These are phyloP conservation scores for Paulownia fortunei DNA, from an alignment of 257 asterid genomes.

Conservation along the genomic window DNA sequence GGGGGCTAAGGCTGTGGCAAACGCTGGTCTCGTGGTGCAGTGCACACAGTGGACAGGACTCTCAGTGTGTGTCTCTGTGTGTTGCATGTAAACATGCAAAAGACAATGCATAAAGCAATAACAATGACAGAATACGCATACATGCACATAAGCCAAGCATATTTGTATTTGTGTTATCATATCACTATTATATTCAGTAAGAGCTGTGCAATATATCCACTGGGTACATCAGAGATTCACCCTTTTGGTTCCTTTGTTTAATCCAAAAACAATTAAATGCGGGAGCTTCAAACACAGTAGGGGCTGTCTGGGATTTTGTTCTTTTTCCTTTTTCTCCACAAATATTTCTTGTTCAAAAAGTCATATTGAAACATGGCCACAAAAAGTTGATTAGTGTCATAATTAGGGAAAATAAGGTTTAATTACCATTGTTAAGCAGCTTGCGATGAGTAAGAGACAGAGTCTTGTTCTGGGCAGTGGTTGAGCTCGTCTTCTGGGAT, in stretches of 20 bases:
- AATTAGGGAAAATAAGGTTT: neutral
- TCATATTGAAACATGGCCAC: neutral
- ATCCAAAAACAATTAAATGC: constrained; percentile 17
- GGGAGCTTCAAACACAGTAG: constrained; percentile 14
- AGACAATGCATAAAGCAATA: constrained; percentile 25
- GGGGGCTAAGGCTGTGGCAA: constrained; percentile 40
- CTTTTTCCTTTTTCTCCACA: neutral
- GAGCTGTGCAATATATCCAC: constrained; percentile 22
- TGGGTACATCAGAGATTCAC: constrained; percentile 25
- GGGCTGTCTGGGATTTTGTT: neutral
- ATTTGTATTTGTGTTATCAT: constrained; percentile 31
- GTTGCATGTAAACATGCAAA: constrained; percentile 43
- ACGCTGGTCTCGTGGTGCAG: constrained; percentile 35
- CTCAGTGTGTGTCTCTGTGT: constrained; percentile 31
- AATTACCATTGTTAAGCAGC: constrained; percentile 51
- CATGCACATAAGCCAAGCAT: constrained; percentile 29
- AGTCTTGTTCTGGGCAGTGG: constrained; percentile 10
- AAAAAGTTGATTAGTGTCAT: neutral
- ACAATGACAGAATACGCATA: constrained; percentile 27
- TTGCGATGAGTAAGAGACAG: constrained; percentile 39
- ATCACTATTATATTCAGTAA: constrained; percentile 24
- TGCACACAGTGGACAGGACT: constrained; percentile 43
- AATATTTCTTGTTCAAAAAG: neutral
- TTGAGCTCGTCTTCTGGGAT: constrained; percentile 23
- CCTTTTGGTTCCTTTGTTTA: constrained; percentile 20